Base-by-base conservation (phyloP, 2,329 filamentous ascomycete genomes). In the Teratosphaeriaceae sp. region DNA sequence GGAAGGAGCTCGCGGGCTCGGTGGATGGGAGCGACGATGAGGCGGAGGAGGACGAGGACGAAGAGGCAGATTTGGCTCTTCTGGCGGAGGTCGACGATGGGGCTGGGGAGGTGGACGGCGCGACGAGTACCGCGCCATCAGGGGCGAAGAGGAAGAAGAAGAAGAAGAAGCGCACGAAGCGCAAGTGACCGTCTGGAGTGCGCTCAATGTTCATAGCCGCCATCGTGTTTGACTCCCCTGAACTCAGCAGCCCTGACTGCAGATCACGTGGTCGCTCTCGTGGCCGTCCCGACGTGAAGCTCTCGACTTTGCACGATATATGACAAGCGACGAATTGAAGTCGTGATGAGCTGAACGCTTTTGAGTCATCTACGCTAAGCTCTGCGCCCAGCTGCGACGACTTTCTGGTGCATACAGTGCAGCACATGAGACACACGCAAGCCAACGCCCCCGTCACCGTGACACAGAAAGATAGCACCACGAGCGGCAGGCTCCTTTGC, bases 151-250 rank as follows among this genome's bases (percentile, higher is more conserved):
- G 57, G 49, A 54, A 52, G 23, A 30, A 38, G 16, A 62, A 62
- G 47, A 60, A 61, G 51, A 61, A 60, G 53, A 61, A 58, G 48
- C 45, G 57, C 20, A 62, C 59, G 35, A 61, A 60, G 48, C 49
- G 58, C 45, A 54, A 54, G 48, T 59, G 40, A 29, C 16, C 16
- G 27, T 20, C n/a, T 9, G 31, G n/a, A n/a, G n/a, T 19, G 6
- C 6, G 16, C 29, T 33, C 29, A 16, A 8, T 6, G 29, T 6
- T 31, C 29, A n/a, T 31, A 31, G 29, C 6, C 11, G 18, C 31
- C 18, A 3, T 19, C 31, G n/a, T n/a, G n/a, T 30, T 34, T 18
- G 31, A 31, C 16, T 9, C 31, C 31, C 15, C 18, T 19, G 15
- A 19, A 34, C 15, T n/a, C n/a, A n/a, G n/a, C n/a, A n/a, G n/a